Percentiles rank a stretch among this genome's conserved stretches.
These are phyloP conservation scores for Priceomyces castillae DNA, from an alignment of 805 yeast genomes.

Conservation along the genomic window DNA sequence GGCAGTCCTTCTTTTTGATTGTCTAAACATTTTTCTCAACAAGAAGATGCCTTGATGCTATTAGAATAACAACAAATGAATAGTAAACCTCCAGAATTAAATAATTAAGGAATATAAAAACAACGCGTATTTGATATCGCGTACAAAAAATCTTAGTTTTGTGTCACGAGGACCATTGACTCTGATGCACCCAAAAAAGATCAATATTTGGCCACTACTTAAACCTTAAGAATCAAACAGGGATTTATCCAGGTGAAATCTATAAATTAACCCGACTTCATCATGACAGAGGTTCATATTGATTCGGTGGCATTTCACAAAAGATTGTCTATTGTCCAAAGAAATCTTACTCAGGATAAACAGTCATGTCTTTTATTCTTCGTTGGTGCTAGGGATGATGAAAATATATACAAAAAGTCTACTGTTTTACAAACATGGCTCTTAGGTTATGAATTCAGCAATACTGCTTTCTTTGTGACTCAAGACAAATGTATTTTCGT, in stretches of 20 bases:
- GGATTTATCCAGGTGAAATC: not conserved
- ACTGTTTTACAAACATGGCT: slow-evolving; percentile 88
- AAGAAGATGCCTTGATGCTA: not conserved
- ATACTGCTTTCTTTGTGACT: slow-evolving; percentile 70
- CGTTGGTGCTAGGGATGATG: slow-evolving; percentile 84
- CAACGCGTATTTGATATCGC: slow-evolving; percentile 6
- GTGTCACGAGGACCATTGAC: slow-evolving; percentile 1
- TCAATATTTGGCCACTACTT: not conserved
- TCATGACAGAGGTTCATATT: slow-evolving; percentile 61
- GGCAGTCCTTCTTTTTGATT: slow-evolving; percentile 68
- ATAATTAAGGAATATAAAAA: not conserved
- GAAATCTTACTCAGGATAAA: slow-evolving; percentile 22
- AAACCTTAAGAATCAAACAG: not conserved
- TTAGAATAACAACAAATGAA: not conserved
- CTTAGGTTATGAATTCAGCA: slow-evolving; percentile 93
- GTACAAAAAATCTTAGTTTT: not conserved
- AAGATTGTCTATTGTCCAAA: slow-evolving; percentile 45
- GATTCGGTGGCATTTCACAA: slow-evolving; percentile 53
- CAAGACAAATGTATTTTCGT: slow-evolving; percentile 59
- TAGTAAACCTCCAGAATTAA: not conserved
- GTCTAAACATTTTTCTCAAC: slow-evolving; percentile 56
- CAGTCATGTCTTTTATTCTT: slow-evolving; percentile 48
- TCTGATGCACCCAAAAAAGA: not conserved
- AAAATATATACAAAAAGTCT: slow-evolving; percentile 85
- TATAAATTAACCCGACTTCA: not conserved